Percentiles rank a stretch among this genome's conserved stretches.
Conservation (phyloP, 1,139 yeast genomes). For the Suhomyces bribrorum region DNA sequence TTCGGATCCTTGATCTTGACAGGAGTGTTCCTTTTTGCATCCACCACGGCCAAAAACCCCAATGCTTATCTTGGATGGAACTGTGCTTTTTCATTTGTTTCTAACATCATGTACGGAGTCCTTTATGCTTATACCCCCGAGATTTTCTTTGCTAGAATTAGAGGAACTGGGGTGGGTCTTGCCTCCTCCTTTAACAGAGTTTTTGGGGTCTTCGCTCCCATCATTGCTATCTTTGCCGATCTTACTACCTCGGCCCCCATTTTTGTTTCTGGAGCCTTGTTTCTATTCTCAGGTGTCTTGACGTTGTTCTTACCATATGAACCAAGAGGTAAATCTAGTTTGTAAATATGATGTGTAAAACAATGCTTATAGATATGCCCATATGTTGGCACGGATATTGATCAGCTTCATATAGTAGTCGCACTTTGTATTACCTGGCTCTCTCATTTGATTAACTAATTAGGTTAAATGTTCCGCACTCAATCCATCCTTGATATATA, state of each 20-base stretch:
- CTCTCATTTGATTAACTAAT: too few relatives aligned
- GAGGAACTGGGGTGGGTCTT: conserved; percentile 48
- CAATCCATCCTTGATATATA: too few relatives aligned
- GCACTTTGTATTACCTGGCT: too few relatives aligned
- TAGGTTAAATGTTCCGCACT: too few relatives aligned
- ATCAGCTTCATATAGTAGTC: too few relatives aligned
- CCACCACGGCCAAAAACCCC: conserved; percentile 44
- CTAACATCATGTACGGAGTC: conserved; percentile 48
- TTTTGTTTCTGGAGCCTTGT: conserved; percentile 45
- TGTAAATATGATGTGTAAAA: too few relatives aligned
- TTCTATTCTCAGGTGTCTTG: conserved; percentile 36
- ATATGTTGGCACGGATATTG: too few relatives aligned
- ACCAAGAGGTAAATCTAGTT: conserved; percentile 27
- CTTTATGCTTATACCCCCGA: conserved; percentile 50
- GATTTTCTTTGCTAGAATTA: conserved; percentile 39
- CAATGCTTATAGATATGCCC: too few relatives aligned
- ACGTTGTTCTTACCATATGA: conserved; percentile 43
- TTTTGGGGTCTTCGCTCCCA: conserved; percentile 47
- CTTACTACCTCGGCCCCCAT: conserved; percentile 46
- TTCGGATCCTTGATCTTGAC: conserved; percentile 35
- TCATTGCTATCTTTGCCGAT: conserved; percentile 46
- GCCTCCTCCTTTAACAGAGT: conserved; percentile 45
- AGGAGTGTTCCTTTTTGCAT: conserved; percentile 41
- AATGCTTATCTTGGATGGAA: conserved; percentile 47
- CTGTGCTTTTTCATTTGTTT: conserved; percentile 42